Percentiles rank a stretch among this genome's conserved stretches.
phyloP scores from a whole-genome alignment of 2,329 filamentous ascomycete genomes.

The Cladobotryum protrusum region DNA sequence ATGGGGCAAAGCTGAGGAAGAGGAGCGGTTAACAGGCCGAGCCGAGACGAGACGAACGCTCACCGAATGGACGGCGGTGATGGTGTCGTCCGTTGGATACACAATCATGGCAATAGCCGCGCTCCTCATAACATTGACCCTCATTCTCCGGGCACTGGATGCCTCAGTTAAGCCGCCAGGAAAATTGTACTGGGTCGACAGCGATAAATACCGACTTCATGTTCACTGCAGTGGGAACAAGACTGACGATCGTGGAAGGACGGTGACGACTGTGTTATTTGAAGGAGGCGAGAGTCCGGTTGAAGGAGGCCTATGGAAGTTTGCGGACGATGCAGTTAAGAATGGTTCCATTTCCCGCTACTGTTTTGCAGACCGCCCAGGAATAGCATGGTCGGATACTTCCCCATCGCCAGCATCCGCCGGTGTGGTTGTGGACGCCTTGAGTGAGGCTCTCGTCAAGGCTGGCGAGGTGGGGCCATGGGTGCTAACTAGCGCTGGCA shows the following conservation, averaged over 20 bases:
- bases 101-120: constrained; percentile 60
- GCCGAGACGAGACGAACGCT: constrained; percentile 78
- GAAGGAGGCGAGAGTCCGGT: constrained; percentile 78
- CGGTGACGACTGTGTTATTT: constrained; percentile 72
- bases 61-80: constrained; percentile 75
- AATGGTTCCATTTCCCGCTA: constrained; percentile 83
- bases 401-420: constrained; percentile 90
- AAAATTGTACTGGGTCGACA: constrained; percentile 72
- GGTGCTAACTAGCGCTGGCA: constrained; percentile 78
- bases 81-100: constrained; percentile 67
- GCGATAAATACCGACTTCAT: constrained; percentile 79
- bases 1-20: constrained; percentile 90
- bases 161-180: constrained; percentile 68
- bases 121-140: constrained; percentile 69
- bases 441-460: constrained; percentile 77
- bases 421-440: constrained; percentile 82
- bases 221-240: constrained; percentile 73
- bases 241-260: constrained; percentile 44
- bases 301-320: constrained; percentile 71
- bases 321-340: constrained; percentile 67
- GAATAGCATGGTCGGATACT: constrained; percentile 80
- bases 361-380: constrained; percentile 93
- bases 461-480: constrained; percentile 82
- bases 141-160: constrained; percentile 76
- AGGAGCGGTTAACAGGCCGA: constrained; percentile 84